These are phyloP conservation scores for Zelonia costaricensis DNA, from an alignment of 208 protist species.

Conservation along the genomic window DNA sequence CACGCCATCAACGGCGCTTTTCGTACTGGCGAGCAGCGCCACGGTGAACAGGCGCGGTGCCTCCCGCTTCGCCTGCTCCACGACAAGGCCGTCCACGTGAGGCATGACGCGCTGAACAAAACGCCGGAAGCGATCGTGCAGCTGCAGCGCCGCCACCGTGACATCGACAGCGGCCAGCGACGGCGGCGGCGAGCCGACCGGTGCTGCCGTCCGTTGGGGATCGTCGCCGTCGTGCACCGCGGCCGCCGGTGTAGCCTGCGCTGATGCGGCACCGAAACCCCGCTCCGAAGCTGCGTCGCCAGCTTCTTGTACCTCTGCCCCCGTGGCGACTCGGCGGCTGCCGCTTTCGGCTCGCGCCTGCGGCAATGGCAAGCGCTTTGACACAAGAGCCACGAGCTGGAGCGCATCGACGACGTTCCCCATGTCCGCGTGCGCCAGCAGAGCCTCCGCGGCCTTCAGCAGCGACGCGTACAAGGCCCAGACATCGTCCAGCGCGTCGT, in stretches of 20 bases:
- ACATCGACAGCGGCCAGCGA: too few relatives aligned
- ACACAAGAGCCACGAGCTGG: conserved; percentile 14
- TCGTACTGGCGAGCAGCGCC: conserved; percentile 7
- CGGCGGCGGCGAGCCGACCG: too few relatives aligned
- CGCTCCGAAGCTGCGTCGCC: too few relatives aligned
- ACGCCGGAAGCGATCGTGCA: background rate
- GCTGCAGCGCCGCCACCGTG: background rate
- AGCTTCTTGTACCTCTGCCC: too few relatives aligned
- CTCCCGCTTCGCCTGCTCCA: background rate
- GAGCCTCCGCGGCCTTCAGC: conserved; percentile 4
- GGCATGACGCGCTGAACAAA: conserved; percentile 13
- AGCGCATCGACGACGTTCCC: conserved; percentile 11
- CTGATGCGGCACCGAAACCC: too few relatives aligned
- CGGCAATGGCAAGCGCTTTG: too few relatives aligned
- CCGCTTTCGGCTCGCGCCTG: too few relatives aligned
- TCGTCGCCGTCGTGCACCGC: too few relatives aligned
- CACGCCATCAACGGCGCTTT: conserved; percentile 8
- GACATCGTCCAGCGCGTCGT: too few relatives aligned
- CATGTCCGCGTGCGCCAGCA: conserved; percentile 1
- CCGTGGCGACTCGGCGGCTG: too few relatives aligned
- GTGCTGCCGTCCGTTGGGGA: too few relatives aligned
- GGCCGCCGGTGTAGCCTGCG: too few relatives aligned
- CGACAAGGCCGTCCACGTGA: conserved; percentile 18
- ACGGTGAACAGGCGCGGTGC: conserved; percentile 1
- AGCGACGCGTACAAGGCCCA: conserved; percentile 7